Conservation (phyloP, 306 rosid species). For the Glycine tomentella region DNA sequence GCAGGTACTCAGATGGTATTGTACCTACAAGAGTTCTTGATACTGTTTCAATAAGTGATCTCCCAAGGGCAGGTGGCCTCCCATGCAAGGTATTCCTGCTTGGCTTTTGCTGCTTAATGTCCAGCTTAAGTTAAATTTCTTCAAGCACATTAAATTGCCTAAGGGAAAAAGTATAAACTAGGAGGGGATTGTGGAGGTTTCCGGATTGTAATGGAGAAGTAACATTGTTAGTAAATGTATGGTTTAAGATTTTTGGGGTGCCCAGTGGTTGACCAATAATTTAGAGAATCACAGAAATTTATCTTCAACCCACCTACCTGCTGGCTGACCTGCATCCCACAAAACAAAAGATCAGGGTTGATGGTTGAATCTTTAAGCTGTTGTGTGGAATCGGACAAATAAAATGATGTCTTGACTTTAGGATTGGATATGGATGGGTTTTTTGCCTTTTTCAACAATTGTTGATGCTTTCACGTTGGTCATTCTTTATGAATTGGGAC, state of each 20-base stretch:
- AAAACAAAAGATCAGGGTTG: neutral
- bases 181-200: slow-evolving; percentile 21
- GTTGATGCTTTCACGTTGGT: slow-evolving; percentile 8
- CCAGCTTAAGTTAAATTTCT: slow-evolving; percentile 7
- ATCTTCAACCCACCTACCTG: neutral
- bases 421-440: neutral
- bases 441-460: slow-evolving; percentile 23
- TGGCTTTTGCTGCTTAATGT: slow-evolving; percentile 15
- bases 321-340: neutral
- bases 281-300: neutral
- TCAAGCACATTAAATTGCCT: neutral
- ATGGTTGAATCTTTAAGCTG: neutral
- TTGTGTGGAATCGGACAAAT: slow-evolving; percentile 1
- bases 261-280: slow-evolving; percentile 5
- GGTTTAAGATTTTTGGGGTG: slow-evolving; percentile 12
- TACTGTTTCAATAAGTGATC: slow-evolving; percentile 69
- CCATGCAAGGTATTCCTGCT: slow-evolving; percentile 79
- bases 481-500: slow-evolving; percentile 21
- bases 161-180: slow-evolving; percentile 3
- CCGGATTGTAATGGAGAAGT: slow-evolving; percentile 5
- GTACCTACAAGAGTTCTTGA: slow-evolving; percentile 80
- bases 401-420: slow-evolving; percentile 4
- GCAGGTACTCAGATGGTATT: slow-evolving; percentile 77
- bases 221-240: neutral
- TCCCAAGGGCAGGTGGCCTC: slow-evolving; percentile 73